These are phyloP conservation scores for Colletotrichum sp. DNA, from an alignment of 2,329 filamentous ascomycete species.

Conservation along the genomic window DNA sequence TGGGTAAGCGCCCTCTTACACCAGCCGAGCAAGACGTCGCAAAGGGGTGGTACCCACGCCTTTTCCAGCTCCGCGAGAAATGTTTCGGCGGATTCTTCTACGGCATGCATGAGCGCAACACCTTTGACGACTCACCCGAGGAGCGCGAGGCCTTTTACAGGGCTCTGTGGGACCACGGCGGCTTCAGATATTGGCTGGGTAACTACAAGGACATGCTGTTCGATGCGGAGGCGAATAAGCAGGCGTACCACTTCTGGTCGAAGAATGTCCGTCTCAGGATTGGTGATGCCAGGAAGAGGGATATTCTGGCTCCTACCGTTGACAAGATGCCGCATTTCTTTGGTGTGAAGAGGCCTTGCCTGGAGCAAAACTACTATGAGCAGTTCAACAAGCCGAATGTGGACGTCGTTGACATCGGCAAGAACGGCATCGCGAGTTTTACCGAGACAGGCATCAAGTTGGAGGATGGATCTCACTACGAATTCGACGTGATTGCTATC, in stretches of 20 bases:
- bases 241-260: constrained; percentile 60
- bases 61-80: constrained; percentile 57
- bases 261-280: constrained; percentile 56
- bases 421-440: constrained; percentile 44
- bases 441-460: constrained; percentile 44
- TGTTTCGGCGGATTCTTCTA: constrained; percentile 64
- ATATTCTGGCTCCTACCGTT: constrained; percentile 54
- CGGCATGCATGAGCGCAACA: constrained; percentile 57
- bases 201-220: constrained; percentile 58
- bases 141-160: constrained; percentile 55
- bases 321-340: constrained; percentile 56
- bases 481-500: constrained; percentile 48
- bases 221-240: constrained; percentile 51
- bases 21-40: constrained; percentile 53
- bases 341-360: constrained; percentile 54
- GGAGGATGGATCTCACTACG: constrained; percentile 43
- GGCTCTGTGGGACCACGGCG: constrained; percentile 53
- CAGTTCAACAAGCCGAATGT: constrained; percentile 50
- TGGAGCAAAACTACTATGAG: constrained; percentile 50
- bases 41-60: constrained; percentile 49
- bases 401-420: constrained; percentile 44
- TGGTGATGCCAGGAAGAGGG: constrained; percentile 49
- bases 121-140: constrained; percentile 57
- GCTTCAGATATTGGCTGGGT: constrained; percentile 60
- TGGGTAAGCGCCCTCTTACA: constrained; percentile 42